phyloP scores from a whole-genome alignment of 305 asterid species.

The Plantago rigida region DNA sequence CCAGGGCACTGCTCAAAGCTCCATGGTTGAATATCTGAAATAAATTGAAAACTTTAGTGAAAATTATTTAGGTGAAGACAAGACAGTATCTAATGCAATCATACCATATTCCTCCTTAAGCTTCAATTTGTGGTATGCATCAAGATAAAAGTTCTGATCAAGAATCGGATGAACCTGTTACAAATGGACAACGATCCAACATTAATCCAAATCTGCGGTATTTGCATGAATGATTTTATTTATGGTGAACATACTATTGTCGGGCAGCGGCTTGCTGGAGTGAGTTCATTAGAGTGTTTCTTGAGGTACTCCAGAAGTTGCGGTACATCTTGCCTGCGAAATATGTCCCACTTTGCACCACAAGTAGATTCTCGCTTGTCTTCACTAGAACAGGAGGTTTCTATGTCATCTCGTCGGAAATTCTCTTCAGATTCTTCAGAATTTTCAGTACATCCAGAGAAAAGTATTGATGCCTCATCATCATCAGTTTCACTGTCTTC shows the following conservation, averaged over 20 bases:
- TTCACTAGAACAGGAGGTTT: slow-evolving; percentile 40
- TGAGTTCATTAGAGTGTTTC: slow-evolving; percentile 64
- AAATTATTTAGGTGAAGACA: slow-evolving; percentile 4
- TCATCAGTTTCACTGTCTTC: slow-evolving; percentile 59
- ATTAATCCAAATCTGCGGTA: slow-evolving; percentile 12
- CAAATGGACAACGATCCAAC: slow-evolving; percentile 19
- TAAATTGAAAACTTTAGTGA: slow-evolving; percentile 21
- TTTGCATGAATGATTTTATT: neutral
- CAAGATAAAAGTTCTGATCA: slow-evolving; percentile 70
- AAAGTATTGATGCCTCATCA: slow-evolving; percentile 49
- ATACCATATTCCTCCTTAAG: slow-evolving; percentile 91
- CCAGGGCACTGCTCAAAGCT: slow-evolving; percentile 72
- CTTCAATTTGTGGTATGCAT: slow-evolving; percentile 78
- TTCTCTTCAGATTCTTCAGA: slow-evolving; percentile 56
- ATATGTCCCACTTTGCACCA: slow-evolving; percentile 91
- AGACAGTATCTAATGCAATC: slow-evolving; percentile 21
- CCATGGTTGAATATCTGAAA: slow-evolving; percentile 82
- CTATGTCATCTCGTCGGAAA: slow-evolving; percentile 43
- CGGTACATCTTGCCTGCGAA: slow-evolving; percentile 76
- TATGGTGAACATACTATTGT: slow-evolving; percentile 42
- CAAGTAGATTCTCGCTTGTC: slow-evolving; percentile 43
- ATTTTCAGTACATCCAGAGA: slow-evolving; percentile 56
- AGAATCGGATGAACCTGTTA: slow-evolving; percentile 83
- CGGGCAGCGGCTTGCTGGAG: slow-evolving; percentile 36
- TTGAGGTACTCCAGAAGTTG: slow-evolving; percentile 69